These are phyloP conservation scores for Coemansia nantahalensis DNA, from an alignment of 192 early-diverging fungal genomes.

Conservation along the genomic window DNA sequence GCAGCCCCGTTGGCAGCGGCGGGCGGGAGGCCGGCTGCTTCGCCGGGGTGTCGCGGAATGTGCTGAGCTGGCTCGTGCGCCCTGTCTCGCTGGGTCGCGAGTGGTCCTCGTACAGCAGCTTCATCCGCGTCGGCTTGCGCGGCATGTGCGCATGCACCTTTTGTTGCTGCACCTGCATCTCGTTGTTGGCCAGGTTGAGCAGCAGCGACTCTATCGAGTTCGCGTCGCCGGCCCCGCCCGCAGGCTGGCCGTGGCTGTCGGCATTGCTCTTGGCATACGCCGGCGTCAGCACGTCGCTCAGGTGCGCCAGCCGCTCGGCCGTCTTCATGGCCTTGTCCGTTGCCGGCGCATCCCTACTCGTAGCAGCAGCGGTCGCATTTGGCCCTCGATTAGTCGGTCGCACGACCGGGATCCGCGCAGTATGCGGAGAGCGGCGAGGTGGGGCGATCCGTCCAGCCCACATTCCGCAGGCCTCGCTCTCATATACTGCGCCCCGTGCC, in stretches of 20 bases:
- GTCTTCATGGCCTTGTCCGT: conserved; percentile 46
- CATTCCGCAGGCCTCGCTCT: too few relatives aligned
- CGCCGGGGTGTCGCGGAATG: conserved; percentile 1
- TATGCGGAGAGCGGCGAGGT: too few relatives aligned
- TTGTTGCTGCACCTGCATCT: conserved; percentile 53
- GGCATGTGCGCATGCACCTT: conserved; percentile 51
- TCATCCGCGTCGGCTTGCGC: conserved; percentile 46
- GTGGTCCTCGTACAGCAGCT: conserved; percentile 52
- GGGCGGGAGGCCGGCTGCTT: background rate
- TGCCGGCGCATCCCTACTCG: conserved; percentile 32
- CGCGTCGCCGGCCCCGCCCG: conserved; percentile 3
- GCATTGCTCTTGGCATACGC: conserved; percentile 20
- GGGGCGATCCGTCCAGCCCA: too few relatives aligned
- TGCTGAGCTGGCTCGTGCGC: conserved; percentile 22
- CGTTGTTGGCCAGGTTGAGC: conserved; percentile 50
- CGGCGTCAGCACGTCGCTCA: conserved; percentile 51
- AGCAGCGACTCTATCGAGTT: conserved; percentile 51
- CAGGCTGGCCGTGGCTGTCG: background rate
- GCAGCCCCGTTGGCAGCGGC: conserved; percentile 1
- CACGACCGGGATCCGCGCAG: too few relatives aligned
- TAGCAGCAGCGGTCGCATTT: background rate
- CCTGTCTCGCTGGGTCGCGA: conserved; percentile 23
- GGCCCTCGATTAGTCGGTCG: too few relatives aligned
- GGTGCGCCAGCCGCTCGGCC: conserved; percentile 45
- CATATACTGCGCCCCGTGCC: too few relatives aligned